A percentile compares a stretch with the other conserved stretches of the same genome.
Conservation (phyloP, 2,329 filamentous ascomycete genomes). For the Clonostachys rosea region DNA sequence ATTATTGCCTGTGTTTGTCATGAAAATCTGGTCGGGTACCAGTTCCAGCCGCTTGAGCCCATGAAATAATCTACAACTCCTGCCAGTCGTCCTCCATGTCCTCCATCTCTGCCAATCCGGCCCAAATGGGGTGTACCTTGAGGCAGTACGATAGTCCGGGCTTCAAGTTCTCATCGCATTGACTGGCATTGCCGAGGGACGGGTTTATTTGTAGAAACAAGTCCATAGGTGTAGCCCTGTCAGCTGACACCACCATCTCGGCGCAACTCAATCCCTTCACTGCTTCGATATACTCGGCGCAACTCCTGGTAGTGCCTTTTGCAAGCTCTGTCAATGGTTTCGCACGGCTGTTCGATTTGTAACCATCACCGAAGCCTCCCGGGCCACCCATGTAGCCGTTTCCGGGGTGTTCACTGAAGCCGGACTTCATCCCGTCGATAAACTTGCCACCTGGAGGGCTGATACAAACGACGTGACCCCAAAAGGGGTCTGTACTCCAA, state of each 20-base stretch:
- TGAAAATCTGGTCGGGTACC: no score
- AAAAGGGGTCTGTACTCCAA: constrained; percentile 5
- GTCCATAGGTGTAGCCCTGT: not conserved
- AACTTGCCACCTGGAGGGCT: constrained; percentile 1
- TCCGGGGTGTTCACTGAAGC: not conserved
- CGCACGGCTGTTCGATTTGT: not conserved
- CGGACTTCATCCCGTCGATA: no score
- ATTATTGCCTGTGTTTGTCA: no score
- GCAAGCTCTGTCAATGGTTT: not conserved
- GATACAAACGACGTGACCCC: constrained; percentile 7
- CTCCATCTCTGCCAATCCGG: no score
- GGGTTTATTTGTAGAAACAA: not conserved
- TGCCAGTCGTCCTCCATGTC: no score
- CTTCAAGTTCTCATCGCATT: no score
- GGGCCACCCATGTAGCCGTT: not conserved
- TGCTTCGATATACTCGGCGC: not conserved
- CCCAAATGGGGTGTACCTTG: no score
- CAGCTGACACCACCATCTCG: not conserved
- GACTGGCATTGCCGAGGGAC: not conserved
- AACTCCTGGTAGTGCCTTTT: not conserved
- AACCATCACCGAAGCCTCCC: not conserved
- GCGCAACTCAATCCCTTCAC: not conserved
- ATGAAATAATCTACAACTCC: no score
- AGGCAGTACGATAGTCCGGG: no score
- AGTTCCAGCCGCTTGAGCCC: no score